These are phyloP conservation scores for Yamadazyma dushanensis DNA, from an alignment of 1,139 yeast species.

Conservation along the genomic window DNA sequence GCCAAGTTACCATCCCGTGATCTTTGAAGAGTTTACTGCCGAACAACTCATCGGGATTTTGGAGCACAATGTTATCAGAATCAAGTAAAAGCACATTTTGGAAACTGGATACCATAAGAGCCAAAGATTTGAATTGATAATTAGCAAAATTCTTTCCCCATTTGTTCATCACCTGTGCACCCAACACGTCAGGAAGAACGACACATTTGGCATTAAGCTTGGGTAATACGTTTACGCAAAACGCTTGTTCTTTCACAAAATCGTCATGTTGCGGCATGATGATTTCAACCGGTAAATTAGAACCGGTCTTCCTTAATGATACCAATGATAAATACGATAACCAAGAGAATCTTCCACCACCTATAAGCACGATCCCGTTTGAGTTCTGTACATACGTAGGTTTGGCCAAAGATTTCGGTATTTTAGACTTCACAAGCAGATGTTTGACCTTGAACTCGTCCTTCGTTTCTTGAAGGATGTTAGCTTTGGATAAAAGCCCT, in stretches of 20 bases:
- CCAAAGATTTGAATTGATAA: conserved; percentile 43
- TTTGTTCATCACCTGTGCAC: conserved; percentile 32
- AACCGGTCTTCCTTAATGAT: conserved; percentile 36
- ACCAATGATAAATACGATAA: conserved; percentile 36
- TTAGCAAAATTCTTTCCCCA: conserved; percentile 29
- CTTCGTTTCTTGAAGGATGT: conserved; percentile 23
- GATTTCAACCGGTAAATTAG: conserved; percentile 38
- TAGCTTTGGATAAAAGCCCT: conserved; percentile 30
- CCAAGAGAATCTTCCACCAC: conserved; percentile 43
- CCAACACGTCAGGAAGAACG: conserved; percentile 36
- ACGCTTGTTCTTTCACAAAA: conserved; percentile 27
- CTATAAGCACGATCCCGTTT: conserved; percentile 38
- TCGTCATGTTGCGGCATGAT: conserved; percentile 36
- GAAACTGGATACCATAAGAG: conserved; percentile 35
- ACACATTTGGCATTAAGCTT: conserved; percentile 30
- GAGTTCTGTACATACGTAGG: conserved; percentile 26
- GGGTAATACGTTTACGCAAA: conserved; percentile 28
- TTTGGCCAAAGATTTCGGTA: conserved; percentile 28
- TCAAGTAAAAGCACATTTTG: conserved; percentile 41
- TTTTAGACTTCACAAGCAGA: conserved; percentile 19
- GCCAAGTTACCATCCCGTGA: conserved; percentile 71
- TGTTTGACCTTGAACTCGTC: conserved; percentile 29
- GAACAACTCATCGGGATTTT: conserved; percentile 45
- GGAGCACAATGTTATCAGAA: conserved; percentile 39
- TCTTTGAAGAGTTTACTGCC: conserved; percentile 51